Base-by-base conservation (phyloP, 495 filamentous ascomycete species). In the Pyrenula massariospora region DNA sequence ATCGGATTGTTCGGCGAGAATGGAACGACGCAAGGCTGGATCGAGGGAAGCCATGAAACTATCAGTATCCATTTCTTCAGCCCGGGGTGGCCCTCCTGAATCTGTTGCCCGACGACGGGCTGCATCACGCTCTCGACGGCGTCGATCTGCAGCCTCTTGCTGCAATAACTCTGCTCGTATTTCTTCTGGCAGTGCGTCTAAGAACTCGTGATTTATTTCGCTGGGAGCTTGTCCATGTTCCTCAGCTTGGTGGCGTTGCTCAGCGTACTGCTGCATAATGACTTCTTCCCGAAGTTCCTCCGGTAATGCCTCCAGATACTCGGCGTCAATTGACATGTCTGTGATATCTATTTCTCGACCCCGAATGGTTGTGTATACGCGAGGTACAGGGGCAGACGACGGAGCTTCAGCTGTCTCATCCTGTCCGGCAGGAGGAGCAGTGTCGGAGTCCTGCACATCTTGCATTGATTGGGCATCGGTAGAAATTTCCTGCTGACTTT, bases 221-320 rank as follows among this genome's bases (percentile, higher is more conserved):
- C 78, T 86, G 1, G 90, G 87, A 63, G 88, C 84, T 65, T 94
- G 87, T 25, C 89, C 91, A 48, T 86, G 80, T 57, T 88, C 85
- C 15, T 82, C 81, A 58, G 88, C 87, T 68, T 90, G 80, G 5
- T 86, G 84, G 61, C 93, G 85, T 54, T 92, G 83, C 54, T 92
- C 82, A 50, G 85, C 85, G 59, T 94, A 74, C 55, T 95, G 89
- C 50, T 88, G 81, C 70, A 91, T 89, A 47, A 99, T 85, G 24
- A 96, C 93, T 65, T 99, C 93, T 68, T 97, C 92, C 24, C 93
- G 81, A 53, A 96, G 81, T 48, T 97, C 93, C 57, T 99, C 93
- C 0, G 93, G 93, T 19, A 99, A 75, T 42, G 90, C 94, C 55
- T 93, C 89, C 2, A 99, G 80, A 68, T 95, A 99, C 48, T 90